Evolutionary conservation across 108 stramenopile genomes (phyloP), one percentile per base, ranked within the genome.

Genomic region (Aureococcus anophagefferens): DNA sequence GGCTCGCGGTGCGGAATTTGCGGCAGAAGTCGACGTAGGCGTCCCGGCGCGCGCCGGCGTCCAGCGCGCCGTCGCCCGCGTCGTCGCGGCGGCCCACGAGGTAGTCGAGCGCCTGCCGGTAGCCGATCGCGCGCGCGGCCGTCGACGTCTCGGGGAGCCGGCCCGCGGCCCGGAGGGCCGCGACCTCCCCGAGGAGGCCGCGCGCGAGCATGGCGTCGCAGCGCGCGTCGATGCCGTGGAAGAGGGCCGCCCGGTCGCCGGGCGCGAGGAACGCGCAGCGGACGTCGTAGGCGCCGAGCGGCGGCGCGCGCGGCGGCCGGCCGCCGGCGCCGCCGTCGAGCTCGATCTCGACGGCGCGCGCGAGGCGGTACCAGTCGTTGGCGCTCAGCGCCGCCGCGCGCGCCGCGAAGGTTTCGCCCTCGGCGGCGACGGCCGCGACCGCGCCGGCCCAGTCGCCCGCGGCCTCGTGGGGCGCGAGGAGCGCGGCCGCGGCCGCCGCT

Each of bases 261-360:
- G 91, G 92, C 75, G 93, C 91, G 5, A 98, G 80, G 81, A 96
- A 98, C 79, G 95, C 95, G 72, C 92, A 94, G 17, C 96, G 90
- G 25, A 98, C 89, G 74, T 98, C 96, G 76, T 88, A 94, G 16
- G 76, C 63, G 65, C 28, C 21, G 70, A 30, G 67, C 30, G 73
- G 35, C 66, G 68, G 40, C 46, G 36, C 67, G n/a, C 35, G 36
- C 32, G 25, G 30, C 34, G 16, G 4, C 36, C 37, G 11, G 40
- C 35, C 28, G 11, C 73, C 67, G 35, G 72, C 40, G 28, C 63
- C 62, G 28, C 65, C 64, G 32, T 62, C 70, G 70, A 72, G 35
- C 0, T 88, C 87, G 40, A 98, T 88, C 77, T 96, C 92, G 64
- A 96, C 63, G 34, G 88, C 82, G 63, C 96, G 86, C 65, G 89